Conservation (phyloP, 2,329 filamentous ascomycete genomes). For the Clonostachys rosea region DNA sequence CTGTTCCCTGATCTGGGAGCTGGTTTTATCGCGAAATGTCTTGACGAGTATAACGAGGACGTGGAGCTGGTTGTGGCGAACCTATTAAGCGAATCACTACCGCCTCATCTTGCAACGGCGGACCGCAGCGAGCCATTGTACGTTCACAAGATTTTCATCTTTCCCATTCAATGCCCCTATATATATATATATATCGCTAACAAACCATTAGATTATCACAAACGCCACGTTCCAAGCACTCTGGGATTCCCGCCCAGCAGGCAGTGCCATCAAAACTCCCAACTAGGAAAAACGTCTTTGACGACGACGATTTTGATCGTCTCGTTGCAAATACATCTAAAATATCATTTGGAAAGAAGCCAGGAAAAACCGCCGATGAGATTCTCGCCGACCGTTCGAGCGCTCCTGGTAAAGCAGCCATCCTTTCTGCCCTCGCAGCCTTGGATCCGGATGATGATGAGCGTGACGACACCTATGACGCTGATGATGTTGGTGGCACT, state of each 20-base stretch:
- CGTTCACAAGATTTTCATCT: conserved; percentile 10
- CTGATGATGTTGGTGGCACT: conserved; percentile 84
- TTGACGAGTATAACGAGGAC: conserved; percentile 75
- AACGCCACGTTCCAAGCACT: conserved; percentile 9
- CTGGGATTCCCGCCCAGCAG: conserved; percentile 45
- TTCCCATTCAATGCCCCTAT: conserved; percentile 5
- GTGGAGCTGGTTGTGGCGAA: conserved; percentile 77
- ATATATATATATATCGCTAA: neutral
- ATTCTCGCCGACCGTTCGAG: conserved; percentile 61
- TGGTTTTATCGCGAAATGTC: conserved; percentile 71
- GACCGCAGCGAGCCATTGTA: conserved; percentile 63
- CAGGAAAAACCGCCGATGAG: conserved; percentile 63
- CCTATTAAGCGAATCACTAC: conserved; percentile 73
- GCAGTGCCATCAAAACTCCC: conserved; percentile 54
- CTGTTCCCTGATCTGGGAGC: conserved; percentile 85
- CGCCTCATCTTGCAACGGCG: conserved; percentile 57
- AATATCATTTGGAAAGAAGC: conserved; percentile 74
- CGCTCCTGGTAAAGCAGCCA: conserved; percentile 75
- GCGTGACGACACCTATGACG: conserved; percentile 93
- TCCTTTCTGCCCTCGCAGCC: conserved; percentile 78
- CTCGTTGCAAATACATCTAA: conserved; percentile 62
- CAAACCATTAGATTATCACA: conserved; percentile 16
- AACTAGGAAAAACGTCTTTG: conserved; percentile 68
- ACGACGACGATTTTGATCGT: conserved; percentile 74
- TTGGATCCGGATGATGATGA: conserved; percentile 97